A percentile compares a stretch with the other conserved stretches of the same genome.
Evolutionary conservation across 2,329 filamentous ascomycete species (phyloP).

Genomic region (Penicillium oxalicum): DNA sequence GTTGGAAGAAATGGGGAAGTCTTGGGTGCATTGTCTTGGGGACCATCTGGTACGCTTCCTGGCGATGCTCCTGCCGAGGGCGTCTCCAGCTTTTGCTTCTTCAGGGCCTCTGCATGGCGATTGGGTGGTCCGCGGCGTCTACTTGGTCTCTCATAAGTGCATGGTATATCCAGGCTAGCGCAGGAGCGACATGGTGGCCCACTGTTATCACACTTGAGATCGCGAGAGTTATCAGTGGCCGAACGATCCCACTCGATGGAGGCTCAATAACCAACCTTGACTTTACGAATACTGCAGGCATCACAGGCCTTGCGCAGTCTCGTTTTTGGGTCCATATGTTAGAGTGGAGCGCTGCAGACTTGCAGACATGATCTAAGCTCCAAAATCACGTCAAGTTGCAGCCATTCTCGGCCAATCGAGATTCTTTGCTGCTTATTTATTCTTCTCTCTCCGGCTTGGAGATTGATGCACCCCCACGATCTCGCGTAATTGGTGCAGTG

Average conservation of each 20-base stretch:
- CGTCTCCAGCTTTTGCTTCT: slow-evolving; percentile 51
- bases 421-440: too few species aligned
- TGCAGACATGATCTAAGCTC: slow-evolving; percentile 19
- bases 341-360: slow-evolving; percentile 11
- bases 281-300: slow-evolving; percentile 49
- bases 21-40: slow-evolving; percentile 34
- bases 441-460: too few species aligned
- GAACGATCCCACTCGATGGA: neutral
- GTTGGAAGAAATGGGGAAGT: slow-evolving; percentile 7
- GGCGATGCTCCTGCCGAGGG: slow-evolving; percentile 30
- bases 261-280: slow-evolving; percentile 41
- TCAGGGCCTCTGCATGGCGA: slow-evolving; percentile 60
- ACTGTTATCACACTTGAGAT: slow-evolving; percentile 55
- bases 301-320: slow-evolving; percentile 49
- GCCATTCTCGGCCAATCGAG: slow-evolving; percentile 10
- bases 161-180: slow-evolving; percentile 59
- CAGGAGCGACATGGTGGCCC: slow-evolving; percentile 63
- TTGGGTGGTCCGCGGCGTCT: slow-evolving; percentile 61
- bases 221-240: slow-evolving; percentile 5
- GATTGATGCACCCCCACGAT: too few species aligned
- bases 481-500: too few species aligned
- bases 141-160: slow-evolving; percentile 60
- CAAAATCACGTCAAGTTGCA: slow-evolving; percentile 11
- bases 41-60: slow-evolving; percentile 34
- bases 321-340: slow-evolving; percentile 34